These are phyloP conservation scores for Phytophthora syringae DNA, from an alignment of 352 stramenopile species.

Conservation along the genomic window DNA sequence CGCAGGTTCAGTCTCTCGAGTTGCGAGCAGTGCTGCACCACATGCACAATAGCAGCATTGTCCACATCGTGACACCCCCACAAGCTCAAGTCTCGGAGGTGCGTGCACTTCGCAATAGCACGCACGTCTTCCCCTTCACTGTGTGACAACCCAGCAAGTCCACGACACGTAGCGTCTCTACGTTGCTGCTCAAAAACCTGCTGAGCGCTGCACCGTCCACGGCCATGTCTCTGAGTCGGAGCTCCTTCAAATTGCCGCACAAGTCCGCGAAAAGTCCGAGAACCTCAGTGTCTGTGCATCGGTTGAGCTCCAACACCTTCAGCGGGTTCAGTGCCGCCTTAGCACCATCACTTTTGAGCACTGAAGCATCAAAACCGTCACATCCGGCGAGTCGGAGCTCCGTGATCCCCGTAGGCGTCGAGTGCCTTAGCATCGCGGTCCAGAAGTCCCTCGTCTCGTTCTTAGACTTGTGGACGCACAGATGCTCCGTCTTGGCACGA, in stretches of 20 bases:
- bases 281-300: conserved; percentile 55
- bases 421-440: conserved; percentile 52
- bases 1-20: conserved; percentile 74
- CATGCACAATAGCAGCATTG: conserved; percentile 64
- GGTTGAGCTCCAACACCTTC: conserved; percentile 66
- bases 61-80: conserved; percentile 84
- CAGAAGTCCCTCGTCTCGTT: conserved; percentile 55
- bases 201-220: conserved; percentile 62
- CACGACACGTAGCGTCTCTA: conserved; percentile 58
- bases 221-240: conserved; percentile 76
- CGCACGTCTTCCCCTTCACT: conserved; percentile 58
- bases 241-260: conserved; percentile 60
- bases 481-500: conserved; percentile 50
- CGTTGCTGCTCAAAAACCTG: conserved; percentile 56
- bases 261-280: conserved; percentile 45
- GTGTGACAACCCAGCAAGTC: conserved; percentile 84
- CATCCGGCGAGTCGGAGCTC: conserved; percentile 68
- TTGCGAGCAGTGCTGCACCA: conserved; percentile 51
- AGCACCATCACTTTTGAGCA: conserved; percentile 41
- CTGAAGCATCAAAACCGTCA: conserved; percentile 43
- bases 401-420: conserved; percentile 41
- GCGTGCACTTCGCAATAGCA: conserved; percentile 43
- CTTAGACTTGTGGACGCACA: conserved; percentile 55
- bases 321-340: conserved; percentile 45
- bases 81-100: conserved; percentile 69